These are phyloP conservation scores for Arabis hirsuta DNA, from an alignment of 345 rosid species.

Conservation along the genomic window DNA sequence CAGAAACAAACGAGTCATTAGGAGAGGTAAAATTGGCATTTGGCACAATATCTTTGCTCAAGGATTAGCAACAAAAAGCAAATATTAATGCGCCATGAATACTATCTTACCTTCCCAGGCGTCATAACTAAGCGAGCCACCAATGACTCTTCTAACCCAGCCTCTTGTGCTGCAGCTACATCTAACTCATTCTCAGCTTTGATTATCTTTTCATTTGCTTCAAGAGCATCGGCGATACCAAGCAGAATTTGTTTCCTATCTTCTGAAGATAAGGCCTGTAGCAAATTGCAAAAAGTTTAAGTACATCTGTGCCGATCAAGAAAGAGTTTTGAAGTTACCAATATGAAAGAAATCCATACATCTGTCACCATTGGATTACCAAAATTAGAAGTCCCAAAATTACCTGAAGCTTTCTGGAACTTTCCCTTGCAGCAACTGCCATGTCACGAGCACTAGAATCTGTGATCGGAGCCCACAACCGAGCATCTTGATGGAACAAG, in stretches of 20 bases:
- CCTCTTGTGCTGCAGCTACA: slow-evolving; percentile 71
- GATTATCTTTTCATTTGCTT: slow-evolving; percentile 72
- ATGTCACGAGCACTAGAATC: slow-evolving; percentile 72
- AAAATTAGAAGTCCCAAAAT: background rate
- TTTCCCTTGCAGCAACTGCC: slow-evolving; percentile 96
- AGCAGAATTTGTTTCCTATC: slow-evolving; percentile 74
- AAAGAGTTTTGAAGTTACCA: slow-evolving; percentile 3
- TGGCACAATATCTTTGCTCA: background rate
- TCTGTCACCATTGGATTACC: slow-evolving; percentile 5
- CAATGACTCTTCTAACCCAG: slow-evolving; percentile 75
- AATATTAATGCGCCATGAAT: background rate
- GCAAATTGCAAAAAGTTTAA: slow-evolving; percentile 26
- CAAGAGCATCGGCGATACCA: slow-evolving; percentile 81
- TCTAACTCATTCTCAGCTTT: slow-evolving; percentile 77
- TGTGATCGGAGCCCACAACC: slow-evolving; percentile 61
- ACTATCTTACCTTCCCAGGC: slow-evolving; percentile 69
- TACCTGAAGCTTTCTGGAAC: slow-evolving; percentile 94
- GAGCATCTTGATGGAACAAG: slow-evolving; percentile 91
- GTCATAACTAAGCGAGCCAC: slow-evolving; percentile 78
- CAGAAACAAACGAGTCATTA: slow-evolving; percentile 3
- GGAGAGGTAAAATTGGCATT: slow-evolving; percentile 18
- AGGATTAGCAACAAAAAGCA: background rate
- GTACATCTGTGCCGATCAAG: slow-evolving; percentile 17
- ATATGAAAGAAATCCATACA: background rate
- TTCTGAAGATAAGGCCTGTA: slow-evolving; percentile 81